Base-by-base conservation (phyloP, 805 yeast genomes). In the Helenozyma baotianmanensis region DNA sequence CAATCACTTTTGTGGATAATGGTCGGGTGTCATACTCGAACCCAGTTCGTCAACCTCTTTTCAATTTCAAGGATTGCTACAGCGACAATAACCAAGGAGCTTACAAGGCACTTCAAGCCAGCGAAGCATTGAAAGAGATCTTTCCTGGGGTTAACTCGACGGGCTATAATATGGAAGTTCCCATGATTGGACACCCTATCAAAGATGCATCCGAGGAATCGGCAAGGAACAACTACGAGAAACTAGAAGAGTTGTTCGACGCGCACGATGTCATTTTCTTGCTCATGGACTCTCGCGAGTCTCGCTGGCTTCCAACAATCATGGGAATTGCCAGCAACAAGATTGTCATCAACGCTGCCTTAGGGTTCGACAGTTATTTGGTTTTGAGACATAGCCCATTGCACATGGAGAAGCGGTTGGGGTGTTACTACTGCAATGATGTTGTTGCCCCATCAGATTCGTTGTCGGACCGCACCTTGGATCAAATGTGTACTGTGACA, bases 401-500 rank as follows among this genome's bases (percentile, higher is more conserved):
- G 23, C 54, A 56, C 1, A 36, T 39, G 32, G 25, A 27, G 28
- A 11, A 50, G n/a, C 64, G 80, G 23, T 57, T 89, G 26, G 98
- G 99, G 0, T 92, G 99, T 56, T 92, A 92, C 60, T 92, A 82
- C 57, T 92, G 99, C 58, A 86, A 87, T 54, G 98, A 92, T 54
- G 89, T 92, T 7, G 87, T 87, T 32, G 97, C 97, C 0, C 98
- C 99, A 0, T 67, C 78, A 2, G 95, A 92, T 54, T 82, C 95
- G 37, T 60, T 86, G n/a, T 70, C 85, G 0, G 95, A 88, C 50
- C 69, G 95, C 32, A 84, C 97, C 0, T 63, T 92, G 36, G 99
- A 92, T 59, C 97, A 92, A 58, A 92, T 92, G 97, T 92, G 99
- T 53, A 92, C 99, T 0, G 98, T 92, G 1, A 92, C 98, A 0